A percentile compares a stretch with the other conserved stretches of the same genome.
phyloP scores from a whole-genome alignment of 148 eudicot species.

The Rhododendron ovatum region DNA sequence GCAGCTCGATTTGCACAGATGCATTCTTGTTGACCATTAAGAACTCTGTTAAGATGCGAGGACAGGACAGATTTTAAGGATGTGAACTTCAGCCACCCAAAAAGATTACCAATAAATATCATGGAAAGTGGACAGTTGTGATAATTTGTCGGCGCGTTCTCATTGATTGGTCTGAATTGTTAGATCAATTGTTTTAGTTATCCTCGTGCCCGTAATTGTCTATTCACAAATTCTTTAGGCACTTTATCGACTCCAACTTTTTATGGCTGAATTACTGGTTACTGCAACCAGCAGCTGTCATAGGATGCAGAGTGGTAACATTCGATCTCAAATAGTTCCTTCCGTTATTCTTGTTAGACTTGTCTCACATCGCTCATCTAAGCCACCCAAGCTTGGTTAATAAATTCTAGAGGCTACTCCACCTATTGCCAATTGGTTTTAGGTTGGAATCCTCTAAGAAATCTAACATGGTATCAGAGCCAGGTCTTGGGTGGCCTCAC shows the following conservation, averaged over 20 bases:
- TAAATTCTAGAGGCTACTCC: too few species aligned
- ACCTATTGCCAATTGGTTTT: too few species aligned
- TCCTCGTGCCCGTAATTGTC: neutral
- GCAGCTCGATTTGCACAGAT: neutral
- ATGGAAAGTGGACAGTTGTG: neutral
- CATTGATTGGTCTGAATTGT: neutral
- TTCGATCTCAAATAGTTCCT: neutral
- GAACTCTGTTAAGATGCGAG: neutral
- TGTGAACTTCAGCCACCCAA: neutral
- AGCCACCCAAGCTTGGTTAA: too few species aligned
- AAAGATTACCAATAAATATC: neutral
- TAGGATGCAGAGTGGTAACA: neutral
- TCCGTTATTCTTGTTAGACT: too few species aligned
- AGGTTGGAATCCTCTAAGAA: too few species aligned
- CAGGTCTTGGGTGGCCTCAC: too few species aligned
- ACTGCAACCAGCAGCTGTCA: neutral
- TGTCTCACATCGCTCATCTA: too few species aligned
- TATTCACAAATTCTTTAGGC: neutral
- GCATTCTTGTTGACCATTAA: neutral
- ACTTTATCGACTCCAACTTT: neutral
- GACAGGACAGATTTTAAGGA: neutral
- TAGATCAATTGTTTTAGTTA: neutral
- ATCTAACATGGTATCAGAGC: too few species aligned
- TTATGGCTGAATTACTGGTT: slow-evolving; percentile 1
- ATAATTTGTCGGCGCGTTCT: neutral